Conservation (phyloP, 768 basidiomycete species). For the Pleurotus pulmonarius region DNA sequence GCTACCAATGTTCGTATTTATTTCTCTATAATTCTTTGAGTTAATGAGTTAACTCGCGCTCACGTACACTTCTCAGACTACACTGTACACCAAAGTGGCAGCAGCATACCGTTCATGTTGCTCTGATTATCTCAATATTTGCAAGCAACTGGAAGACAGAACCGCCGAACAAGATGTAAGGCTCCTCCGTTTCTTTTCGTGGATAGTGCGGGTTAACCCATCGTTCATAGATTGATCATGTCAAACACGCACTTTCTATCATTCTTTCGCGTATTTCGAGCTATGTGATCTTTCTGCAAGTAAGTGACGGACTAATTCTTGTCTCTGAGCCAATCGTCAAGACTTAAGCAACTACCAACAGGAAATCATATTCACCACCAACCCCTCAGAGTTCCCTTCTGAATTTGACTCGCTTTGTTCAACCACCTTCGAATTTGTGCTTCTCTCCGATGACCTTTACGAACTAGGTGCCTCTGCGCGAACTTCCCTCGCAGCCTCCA, state of each 20-base stretch:
- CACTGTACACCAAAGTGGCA: constrained; percentile 23
- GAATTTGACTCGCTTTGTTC: constrained; percentile 30
- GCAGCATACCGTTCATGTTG: constrained; percentile 33
- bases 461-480: constrained; percentile 35
- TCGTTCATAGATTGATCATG: constrained; percentile 6
- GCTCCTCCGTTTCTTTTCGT: background rate
- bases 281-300: constrained; percentile 27
- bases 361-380: constrained; percentile 25
- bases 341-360: constrained; percentile 10
- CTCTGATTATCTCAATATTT: constrained; percentile 26
- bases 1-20: constrained; percentile 17
- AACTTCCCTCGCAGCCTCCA: constrained; percentile 24
- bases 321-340: background rate
- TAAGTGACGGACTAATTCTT: constrained; percentile 1
- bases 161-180: constrained; percentile 18
- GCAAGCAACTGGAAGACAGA: constrained; percentile 19
- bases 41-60: no score
- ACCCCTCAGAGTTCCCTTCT: constrained; percentile 20
- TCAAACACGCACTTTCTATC: constrained; percentile 25
- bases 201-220: no score
- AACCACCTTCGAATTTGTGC: constrained; percentile 23
- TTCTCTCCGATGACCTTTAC: constrained; percentile 29
- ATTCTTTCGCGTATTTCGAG: constrained; percentile 28
- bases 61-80: constrained; percentile 15
- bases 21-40: no score